Base-by-base conservation (phyloP, 1,284 basidiomycete species). In the Irpex sp. region DNA sequence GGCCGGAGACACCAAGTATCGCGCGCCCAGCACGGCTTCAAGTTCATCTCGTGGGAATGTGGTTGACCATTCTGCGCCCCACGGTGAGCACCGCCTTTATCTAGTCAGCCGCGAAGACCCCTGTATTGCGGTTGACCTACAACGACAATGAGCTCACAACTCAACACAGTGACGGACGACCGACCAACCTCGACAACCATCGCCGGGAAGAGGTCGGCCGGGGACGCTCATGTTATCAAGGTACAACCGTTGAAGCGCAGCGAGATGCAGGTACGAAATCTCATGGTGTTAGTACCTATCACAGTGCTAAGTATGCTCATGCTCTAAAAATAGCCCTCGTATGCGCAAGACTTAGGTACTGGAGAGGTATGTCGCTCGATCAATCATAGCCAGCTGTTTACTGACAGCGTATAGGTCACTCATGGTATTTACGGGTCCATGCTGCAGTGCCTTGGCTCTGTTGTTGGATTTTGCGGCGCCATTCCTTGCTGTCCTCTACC, bases 401-500 rank as follows among this genome's bases (percentile, higher is more conserved):
- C 62, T 33, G 35, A 53, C 33, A 8, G n/a, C 61, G 53, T 58
- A 4, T 59, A 84, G 80, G 87, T 89, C 43, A 85, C 86, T n/a
- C 94, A 96, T 76, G 95, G 94, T 31, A 64, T 93, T 60, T 97
- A 97, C 70, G 95, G 95, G 1, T 89, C 88, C 11, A 79, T 94
- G 75, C 81, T 96, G 68, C 88, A 95, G 67, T 78, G 75, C 1
- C 71, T 92, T 50, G 91, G 90, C 2, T 64, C 74, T 1, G 73
- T 77, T 67, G 74, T 90, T 61, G 90, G 90, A 39, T 76, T 87
- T 62, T 74, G 79, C 62, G 95, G 96, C 60, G 91, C 94, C 55
- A 72, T 97, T 67, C 95, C 95, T 0, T 96, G 94, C 76, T 94
- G 89, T 79, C 93, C 93, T 9, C 83, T 73, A 69, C 88, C 88